phyloP scores from a whole-genome alignment of 441 rosid species.

The Euphorbia corollata region DNA sequence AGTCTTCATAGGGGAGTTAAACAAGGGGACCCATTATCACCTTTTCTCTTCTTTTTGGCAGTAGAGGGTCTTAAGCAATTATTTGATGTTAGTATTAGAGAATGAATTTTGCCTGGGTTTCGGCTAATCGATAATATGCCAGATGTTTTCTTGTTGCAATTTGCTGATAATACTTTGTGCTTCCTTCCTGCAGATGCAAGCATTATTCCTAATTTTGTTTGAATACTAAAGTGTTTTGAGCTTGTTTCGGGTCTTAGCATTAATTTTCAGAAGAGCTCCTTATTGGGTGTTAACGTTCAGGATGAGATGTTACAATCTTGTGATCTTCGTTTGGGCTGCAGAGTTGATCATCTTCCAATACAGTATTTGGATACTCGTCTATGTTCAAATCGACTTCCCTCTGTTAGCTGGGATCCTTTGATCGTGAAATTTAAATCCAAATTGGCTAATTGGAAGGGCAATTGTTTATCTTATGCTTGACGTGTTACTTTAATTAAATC shows the following conservation, averaged over 20 bases:
- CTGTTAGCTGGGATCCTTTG: too few relatives aligned
- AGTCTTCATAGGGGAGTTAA: not conserved
- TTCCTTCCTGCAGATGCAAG: not conserved
- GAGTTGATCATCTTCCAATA: too few relatives aligned
- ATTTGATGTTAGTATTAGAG: not conserved
- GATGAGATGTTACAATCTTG: not conserved
- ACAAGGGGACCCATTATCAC: not conserved
- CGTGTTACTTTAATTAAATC: too few relatives aligned
- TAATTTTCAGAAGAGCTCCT: too few relatives aligned
- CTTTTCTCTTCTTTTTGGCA: not conserved
- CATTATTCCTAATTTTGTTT: not conserved
- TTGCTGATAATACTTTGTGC: not conserved
- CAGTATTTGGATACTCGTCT: too few relatives aligned
- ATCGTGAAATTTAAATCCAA: too few relatives aligned
- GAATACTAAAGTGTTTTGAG: not conserved
- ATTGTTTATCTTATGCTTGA: too few relatives aligned
- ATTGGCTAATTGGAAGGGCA: too few relatives aligned
- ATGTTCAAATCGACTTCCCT: too few relatives aligned
- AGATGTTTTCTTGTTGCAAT: not conserved
- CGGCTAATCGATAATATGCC: not conserved
- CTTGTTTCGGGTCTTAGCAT: too few relatives aligned
- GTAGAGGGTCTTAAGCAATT: not conserved
- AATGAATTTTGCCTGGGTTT: not conserved
- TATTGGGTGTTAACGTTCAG: not conserved
- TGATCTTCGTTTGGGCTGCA: too few relatives aligned